Percentiles rank a stretch among this genome's conserved stretches.
Conservation (phyloP, 768 basidiomycete species). For the Russula vinacea region DNA sequence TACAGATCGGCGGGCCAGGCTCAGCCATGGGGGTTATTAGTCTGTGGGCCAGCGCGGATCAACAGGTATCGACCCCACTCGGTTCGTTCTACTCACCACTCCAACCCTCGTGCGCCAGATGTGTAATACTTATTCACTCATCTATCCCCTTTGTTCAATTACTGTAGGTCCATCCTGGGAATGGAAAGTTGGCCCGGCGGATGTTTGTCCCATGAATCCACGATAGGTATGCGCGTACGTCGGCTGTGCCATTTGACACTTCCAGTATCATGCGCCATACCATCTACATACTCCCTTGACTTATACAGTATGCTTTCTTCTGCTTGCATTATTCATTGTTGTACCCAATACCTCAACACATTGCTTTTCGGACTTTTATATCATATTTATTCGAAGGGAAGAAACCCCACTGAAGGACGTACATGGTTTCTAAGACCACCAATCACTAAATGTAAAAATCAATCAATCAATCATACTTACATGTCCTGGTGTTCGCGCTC, state of each 20-base stretch:
- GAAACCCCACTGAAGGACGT: no score
- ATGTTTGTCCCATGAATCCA: not conserved
- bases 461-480: no score
- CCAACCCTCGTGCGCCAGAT: not conserved
- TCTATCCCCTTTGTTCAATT: not conserved
- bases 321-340: no score
- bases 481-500: constrained; percentile 9
- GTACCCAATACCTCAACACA: no score
- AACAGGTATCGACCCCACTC: constrained; percentile 41
- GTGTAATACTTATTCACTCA: not conserved
- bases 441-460: no score
- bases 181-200: constrained; percentile 39
- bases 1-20: constrained; percentile 55
- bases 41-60: constrained; percentile 53
- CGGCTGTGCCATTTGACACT: no score
- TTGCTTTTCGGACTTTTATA: no score
- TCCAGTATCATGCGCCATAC: no score
- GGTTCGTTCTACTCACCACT: constrained; percentile 35
- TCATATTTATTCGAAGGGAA: no score
- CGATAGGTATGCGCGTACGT: not conserved
- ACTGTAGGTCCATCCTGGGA: constrained; percentile 44
- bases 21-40: constrained; percentile 54
- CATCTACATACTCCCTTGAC: no score
- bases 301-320: no score
- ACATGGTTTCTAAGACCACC: no score